phyloP scores from a whole-genome alignment of 2,329 filamentous ascomycete genomes.

The Aspergillaceae sp. region DNA sequence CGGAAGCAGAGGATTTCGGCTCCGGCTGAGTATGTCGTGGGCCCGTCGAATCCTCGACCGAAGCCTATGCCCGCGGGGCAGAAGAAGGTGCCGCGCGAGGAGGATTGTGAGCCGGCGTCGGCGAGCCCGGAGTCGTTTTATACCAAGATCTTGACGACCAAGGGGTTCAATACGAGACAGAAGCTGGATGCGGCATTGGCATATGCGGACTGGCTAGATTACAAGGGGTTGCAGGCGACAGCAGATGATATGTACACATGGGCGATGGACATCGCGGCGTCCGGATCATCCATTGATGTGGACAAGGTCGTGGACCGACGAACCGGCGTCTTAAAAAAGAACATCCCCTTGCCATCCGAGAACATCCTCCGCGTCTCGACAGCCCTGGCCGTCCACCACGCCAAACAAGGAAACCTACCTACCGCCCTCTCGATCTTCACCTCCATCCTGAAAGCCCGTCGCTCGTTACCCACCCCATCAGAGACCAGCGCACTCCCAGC shows the following conservation, averaged over 20 bases:
- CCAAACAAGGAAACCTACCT: slow-evolving; percentile 56
- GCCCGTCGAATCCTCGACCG: slow-evolving; percentile 75
- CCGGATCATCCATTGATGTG: slow-evolving; percentile 41
- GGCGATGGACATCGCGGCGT: slow-evolving; percentile 65
- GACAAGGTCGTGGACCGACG: slow-evolving; percentile 49
- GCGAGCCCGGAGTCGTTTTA: slow-evolving; percentile 69
- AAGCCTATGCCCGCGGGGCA: slow-evolving; percentile 60
- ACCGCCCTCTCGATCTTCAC: slow-evolving; percentile 74
- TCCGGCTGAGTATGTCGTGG: slow-evolving; percentile 63
- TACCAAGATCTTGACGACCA: slow-evolving; percentile 68
- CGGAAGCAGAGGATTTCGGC: slow-evolving; percentile 58
- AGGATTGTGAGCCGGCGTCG: slow-evolving; percentile 64
- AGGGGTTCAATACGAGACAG: slow-evolving; percentile 70
- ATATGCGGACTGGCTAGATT: slow-evolving; percentile 79
- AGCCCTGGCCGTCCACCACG: slow-evolving; percentile 68
- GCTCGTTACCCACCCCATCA: slow-evolving; percentile 41
- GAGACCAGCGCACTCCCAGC: slow-evolving; percentile 11
- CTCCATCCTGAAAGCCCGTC: slow-evolving; percentile 71
- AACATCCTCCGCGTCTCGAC: slow-evolving; percentile 72
- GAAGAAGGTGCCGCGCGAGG: slow-evolving; percentile 56
- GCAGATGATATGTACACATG: slow-evolving; percentile 66
- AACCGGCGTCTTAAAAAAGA: slow-evolving; percentile 57
- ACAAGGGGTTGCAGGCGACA: slow-evolving; percentile 57
- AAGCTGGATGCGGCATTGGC: slow-evolving; percentile 71
- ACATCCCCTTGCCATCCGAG: slow-evolving; percentile 48